Base-by-base conservation (phyloP, 2,329 filamentous ascomycete species). In the Pyricularia pennisetigena region DNA sequence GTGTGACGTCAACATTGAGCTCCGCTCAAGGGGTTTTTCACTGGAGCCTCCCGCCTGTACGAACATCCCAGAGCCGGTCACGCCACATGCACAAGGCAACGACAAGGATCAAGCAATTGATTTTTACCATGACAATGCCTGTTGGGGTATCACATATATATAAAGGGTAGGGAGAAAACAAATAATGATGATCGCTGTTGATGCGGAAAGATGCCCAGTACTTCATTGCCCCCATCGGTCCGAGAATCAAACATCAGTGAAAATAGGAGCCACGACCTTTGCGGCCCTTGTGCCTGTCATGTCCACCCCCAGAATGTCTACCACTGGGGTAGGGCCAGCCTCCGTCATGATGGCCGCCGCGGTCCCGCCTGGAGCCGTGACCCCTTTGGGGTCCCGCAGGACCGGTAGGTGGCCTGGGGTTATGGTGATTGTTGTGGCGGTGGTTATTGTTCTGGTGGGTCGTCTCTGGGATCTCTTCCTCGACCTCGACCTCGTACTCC, bases 401-500 rank as follows among this genome's bases (percentile, higher is more conserved):
- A 62, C 59, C 59, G 2, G 35, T 59, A 6, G 65, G 28, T 8
- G 65, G 68, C 35, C 61, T 66, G 30, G 68, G 66, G n/a, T 69
- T 68, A n/a, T 41, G 23, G 61, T 70, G 69, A 24, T 72, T 70
- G 59, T 65, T 70, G 24, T 68, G 67, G 41, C 32, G 16, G 63
- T 20, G 20, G 29, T 68, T 69, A 69, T 54, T 70, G 9, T 59
- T 49, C 12, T 69, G 69, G 29, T 70, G 70, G 65, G 76, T 73
- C n/a, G 75, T 72, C 30, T 78, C 76, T 12, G 77, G 77, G 20
- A 87, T 78, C 1, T 77, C 75, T 72, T 91, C 88, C 72, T 97
- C 92, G 28, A 93, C 87, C 74, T 96, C 92, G 61, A 91, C 82
- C 74, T 91, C 88, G 73, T 90, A 88, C 75, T 93, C 90, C 72